A percentile compares a stretch with the other conserved stretches of the same genome.
These are phyloP conservation scores for Cerioporus squamosus DNA, from an alignment of 1,284 basidiomycete genomes.

Conservation along the genomic window DNA sequence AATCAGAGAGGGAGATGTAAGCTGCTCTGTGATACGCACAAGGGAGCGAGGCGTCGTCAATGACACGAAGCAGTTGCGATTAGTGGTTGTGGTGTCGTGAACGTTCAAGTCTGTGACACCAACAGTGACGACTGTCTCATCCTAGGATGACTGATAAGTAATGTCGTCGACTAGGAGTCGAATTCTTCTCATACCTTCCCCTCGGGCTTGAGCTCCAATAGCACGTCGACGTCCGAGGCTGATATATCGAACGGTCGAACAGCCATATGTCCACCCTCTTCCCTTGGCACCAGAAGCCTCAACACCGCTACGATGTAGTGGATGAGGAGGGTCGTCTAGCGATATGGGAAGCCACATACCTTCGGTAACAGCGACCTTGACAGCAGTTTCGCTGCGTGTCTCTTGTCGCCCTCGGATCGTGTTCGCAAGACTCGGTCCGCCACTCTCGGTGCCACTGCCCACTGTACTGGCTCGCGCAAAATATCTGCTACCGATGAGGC, in stretches of 20 bases:
- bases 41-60: conserved; percentile 56
- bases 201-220: conserved; percentile 71
- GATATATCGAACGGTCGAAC: conserved; percentile 58
- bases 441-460: conserved; percentile 44
- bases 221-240: conserved; percentile 66
- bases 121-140: conserved; percentile 72
- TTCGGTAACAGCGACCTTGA: conserved; percentile 63
- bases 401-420: conserved; percentile 30
- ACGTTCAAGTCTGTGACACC: conserved; percentile 67
- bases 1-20: not conserved
- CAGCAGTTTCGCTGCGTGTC: conserved; percentile 45
- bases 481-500: conserved; percentile 84
- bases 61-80: conserved; percentile 47
- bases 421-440: conserved; percentile 30
- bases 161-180: not conserved
- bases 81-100: conserved; percentile 45
- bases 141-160: conserved; percentile 42
- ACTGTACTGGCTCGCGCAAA: conserved; percentile 63
- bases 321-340: not conserved
- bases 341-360: conserved; percentile 41
- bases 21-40: conserved; percentile 43
- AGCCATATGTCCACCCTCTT: conserved; percentile 19
- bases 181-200: conserved; percentile 56
- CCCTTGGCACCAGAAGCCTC: conserved; percentile 48
- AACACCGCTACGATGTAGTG: conserved; percentile 40